Evolutionary conservation across 2,329 filamentous ascomycete genomes (phyloP).

Genomic region (Rhynchosporium agropyri): DNA sequence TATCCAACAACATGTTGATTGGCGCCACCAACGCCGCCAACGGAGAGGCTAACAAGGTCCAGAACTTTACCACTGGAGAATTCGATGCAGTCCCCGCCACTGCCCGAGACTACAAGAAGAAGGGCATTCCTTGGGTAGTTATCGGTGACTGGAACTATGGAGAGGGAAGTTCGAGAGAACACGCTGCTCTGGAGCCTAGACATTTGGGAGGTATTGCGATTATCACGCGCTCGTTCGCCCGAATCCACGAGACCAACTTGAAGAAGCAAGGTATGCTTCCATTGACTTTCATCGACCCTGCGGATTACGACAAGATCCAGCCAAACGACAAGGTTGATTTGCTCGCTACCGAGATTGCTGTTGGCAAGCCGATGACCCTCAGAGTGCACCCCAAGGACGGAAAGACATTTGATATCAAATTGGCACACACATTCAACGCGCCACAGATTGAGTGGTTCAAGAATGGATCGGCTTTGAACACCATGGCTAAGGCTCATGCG

Average conservation of each 20-base stretch:
- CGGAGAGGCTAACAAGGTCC: slow-evolving; percentile 95
- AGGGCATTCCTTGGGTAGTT: slow-evolving; percentile 95
- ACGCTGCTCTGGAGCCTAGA: slow-evolving; percentile 95
- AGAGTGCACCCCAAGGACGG: slow-evolving; percentile 90
- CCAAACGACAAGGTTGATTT: slow-evolving; percentile 91
- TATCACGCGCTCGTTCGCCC: slow-evolving; percentile 92
- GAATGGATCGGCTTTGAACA: slow-evolving; percentile 96
- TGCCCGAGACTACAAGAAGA: slow-evolving; percentile 97
- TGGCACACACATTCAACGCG: slow-evolving; percentile 97
- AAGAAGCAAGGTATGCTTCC: slow-evolving; percentile 99
- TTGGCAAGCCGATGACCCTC: slow-evolving; percentile 92
- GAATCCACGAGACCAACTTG: slow-evolving; percentile 99
- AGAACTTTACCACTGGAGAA: slow-evolving; percentile 83
- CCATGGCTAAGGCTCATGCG: slow-evolving; percentile 77
- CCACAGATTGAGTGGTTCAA: slow-evolving; percentile 99
- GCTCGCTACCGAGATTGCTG: slow-evolving; percentile 82
- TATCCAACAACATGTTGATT: slow-evolving; percentile 99
- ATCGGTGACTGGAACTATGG: slow-evolving; percentile 99
- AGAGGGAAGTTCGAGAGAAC: slow-evolving; percentile 96
- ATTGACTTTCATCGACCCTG: slow-evolving; percentile 90
- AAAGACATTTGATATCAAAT: slow-evolving; percentile 75
- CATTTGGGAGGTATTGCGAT: slow-evolving; percentile 97
- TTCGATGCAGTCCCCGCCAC: slow-evolving; percentile 89
- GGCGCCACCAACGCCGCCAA: slow-evolving; percentile 96
- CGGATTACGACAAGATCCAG: slow-evolving; percentile 96